These are phyloP conservation scores for Coniochaeta sp. DNA, from an alignment of 2,329 filamentous ascomycete genomes.

Conservation along the genomic window DNA sequence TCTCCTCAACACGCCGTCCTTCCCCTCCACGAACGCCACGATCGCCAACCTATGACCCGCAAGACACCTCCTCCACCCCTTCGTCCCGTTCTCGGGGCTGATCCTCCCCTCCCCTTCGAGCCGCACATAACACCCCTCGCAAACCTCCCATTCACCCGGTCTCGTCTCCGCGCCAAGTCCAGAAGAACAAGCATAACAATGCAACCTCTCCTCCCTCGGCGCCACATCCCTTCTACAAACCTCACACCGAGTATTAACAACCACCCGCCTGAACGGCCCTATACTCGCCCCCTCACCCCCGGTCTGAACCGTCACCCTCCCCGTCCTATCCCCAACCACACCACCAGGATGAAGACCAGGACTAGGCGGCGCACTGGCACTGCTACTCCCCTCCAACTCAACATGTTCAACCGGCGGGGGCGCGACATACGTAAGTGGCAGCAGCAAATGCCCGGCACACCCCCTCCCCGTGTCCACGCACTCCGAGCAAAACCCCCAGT, in stretches of 20 bases:
- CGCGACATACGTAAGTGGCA: conserved; percentile 63
- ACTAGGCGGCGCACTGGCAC: too few relatives aligned
- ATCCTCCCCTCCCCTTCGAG: conserved; percentile 59
- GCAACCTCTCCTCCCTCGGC: conserved; percentile 63
- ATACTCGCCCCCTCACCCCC: neutral
- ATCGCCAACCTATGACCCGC: conserved; percentile 78
- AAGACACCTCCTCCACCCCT: conserved; percentile 77
- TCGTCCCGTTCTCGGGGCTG: conserved; percentile 65
- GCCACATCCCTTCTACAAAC: conserved; percentile 68
- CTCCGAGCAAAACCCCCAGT: conserved; percentile 88
- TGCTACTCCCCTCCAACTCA: neutral
- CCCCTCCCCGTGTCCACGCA: conserved; percentile 78
- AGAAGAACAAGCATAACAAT: conserved; percentile 64
- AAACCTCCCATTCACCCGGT: conserved; percentile 81
- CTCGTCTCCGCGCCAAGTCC: conserved; percentile 26
- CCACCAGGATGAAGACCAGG: too few relatives aligned
- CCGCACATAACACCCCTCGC: conserved; percentile 66
- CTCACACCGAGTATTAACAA: conserved; percentile 71
- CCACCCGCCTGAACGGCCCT: conserved; percentile 55
- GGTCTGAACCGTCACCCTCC: neutral
- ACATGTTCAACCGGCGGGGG: neutral
- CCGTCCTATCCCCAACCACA: neutral
- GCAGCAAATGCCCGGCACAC: conserved; percentile 78
- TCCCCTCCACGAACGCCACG: conserved; percentile 62
- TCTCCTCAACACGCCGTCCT: conserved; percentile 53